phyloP scores from a whole-genome alignment of 2,329 filamentous ascomycete genomes.

The Allantophomopsis lycopodina region DNA sequence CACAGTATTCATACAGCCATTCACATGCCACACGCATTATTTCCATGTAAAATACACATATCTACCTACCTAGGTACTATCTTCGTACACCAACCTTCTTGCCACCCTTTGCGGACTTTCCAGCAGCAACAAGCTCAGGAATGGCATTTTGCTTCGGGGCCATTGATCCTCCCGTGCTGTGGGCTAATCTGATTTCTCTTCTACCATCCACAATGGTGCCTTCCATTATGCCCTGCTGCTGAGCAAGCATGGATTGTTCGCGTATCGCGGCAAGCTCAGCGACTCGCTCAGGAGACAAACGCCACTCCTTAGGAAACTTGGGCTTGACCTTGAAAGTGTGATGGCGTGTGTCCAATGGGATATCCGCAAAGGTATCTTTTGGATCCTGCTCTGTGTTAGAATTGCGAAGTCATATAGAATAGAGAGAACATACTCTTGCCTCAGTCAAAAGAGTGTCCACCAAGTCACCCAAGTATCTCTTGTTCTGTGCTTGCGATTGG shows the following conservation, averaged over 20 bases:
- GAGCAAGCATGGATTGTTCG: conserved; percentile 32
- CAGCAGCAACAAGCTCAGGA: conserved; percentile 13
- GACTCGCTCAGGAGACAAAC: conserved; percentile 56
- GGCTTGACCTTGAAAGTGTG: conserved; percentile 54
- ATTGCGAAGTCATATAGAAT: not conserved
- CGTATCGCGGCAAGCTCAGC: conserved; percentile 50
- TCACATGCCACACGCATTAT: too few species aligned
- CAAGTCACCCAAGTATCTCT: conserved; percentile 77
- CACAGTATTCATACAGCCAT: too few species aligned
- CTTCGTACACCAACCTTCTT: conserved; percentile 14
- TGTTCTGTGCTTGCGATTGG: conserved; percentile 87
- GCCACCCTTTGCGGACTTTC: conserved; percentile 5
- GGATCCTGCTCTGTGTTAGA: conserved; percentile 36
- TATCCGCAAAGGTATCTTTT: conserved; percentile 71
- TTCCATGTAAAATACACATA: too few species aligned
- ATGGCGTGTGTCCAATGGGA: conserved; percentile 83
- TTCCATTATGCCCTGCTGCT: conserved; percentile 36
- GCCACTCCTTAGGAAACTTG: conserved; percentile 74
- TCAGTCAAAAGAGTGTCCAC: conserved; percentile 60
- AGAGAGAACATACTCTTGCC: conserved; percentile 42
- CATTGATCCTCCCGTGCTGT: conserved; percentile 9
- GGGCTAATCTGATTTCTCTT: conserved; percentile 28
- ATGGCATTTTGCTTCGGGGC: conserved; percentile 7
- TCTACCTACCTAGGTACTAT: conserved; percentile 1
- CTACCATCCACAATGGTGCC: conserved; percentile 47